These are phyloP conservation scores for Phytophthora agathidicida DNA, from an alignment of 352 stramenopile species.

Conservation along the genomic window DNA sequence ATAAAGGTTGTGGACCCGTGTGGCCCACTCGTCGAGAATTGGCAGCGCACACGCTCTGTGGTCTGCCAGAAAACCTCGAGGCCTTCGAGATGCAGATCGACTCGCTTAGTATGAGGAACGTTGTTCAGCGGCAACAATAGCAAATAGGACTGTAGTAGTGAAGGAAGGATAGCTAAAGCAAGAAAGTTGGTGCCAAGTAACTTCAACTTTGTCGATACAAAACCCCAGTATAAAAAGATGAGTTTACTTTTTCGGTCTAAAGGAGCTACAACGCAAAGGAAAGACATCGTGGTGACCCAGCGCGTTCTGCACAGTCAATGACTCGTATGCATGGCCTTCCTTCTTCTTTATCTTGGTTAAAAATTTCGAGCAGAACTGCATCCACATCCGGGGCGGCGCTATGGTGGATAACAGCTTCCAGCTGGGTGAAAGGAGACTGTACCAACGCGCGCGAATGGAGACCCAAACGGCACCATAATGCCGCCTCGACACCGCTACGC, in stretches of 20 bases:
- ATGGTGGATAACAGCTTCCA: slow-evolving; percentile 36
- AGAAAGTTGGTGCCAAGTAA: too few species aligned
- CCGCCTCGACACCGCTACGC: too few species aligned
- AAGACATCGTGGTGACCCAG: too few species aligned
- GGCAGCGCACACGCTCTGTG: slow-evolving; percentile 53
- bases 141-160: neutral
- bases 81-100: slow-evolving; percentile 62
- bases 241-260: too few species aligned
- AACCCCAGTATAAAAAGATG: slow-evolving; percentile 5
- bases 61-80: slow-evolving; percentile 53
- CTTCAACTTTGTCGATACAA: slow-evolving; percentile 15
- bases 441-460: neutral
- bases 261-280: too few species aligned
- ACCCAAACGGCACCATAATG: neutral
- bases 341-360: too few species aligned
- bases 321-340: too few species aligned
- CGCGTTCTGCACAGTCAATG: too few species aligned
- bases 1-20: slow-evolving; percentile 74
- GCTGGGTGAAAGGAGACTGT: slow-evolving; percentile 18
- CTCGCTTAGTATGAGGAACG: slow-evolving; percentile 51
- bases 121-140: slow-evolving; percentile 21
- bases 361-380: too few species aligned
- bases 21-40: slow-evolving; percentile 70
- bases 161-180: too few species aligned
- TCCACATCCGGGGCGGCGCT: too few species aligned